Evolutionary conservation across 306 rosid species (phyloP), one percentile per base, ranked within the genome.

Genomic region (Argentina anserina): DNA sequence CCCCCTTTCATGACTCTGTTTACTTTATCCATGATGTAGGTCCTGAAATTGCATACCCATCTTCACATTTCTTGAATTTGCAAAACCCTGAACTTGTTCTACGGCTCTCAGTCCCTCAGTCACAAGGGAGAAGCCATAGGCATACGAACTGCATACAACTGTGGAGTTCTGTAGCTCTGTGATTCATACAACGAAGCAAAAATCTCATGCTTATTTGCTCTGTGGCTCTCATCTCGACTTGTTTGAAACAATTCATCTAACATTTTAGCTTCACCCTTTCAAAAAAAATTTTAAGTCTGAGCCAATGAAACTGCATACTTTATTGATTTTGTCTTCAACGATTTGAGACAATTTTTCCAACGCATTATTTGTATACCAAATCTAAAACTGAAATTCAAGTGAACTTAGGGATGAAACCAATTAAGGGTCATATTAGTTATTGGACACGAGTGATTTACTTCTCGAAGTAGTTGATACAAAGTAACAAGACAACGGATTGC

Each of bases 11-110:
- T 1, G 59, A 9, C 70, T 28, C 34, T 45, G 33, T 63, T 43
- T 58, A 45, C 25, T 33, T 62, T 55, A 59, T 39, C 52, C 65
- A 37, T 70, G 50, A 23, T 52, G 37, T 70, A 13, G 65, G 59
- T 31, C 65, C 65, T 39, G 1, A 13, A 53, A 15, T 1, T 53
- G 65, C 52, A 6, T 39, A 25, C 34, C 26, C 39, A 8, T 70
- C 36, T 23, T 25, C 36, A 40, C 9, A 9, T 14, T 31, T 62
- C 12, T 21, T 42, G 43, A 45, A 45, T 72, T 72, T 73, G 21
- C 11, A 21, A 21, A 9, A 3, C 25, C 33, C 34, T 21, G 56
- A 3, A 7, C 39, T 11, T 28, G 49, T 71, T 25, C 21, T 56
- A 56, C 61, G 12, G 3, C 62, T 23, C 18, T 25, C 14, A 11